Evolutionary conservation across 306 rosid genomes (phyloP), one percentile per base, ranked within the genome.

Genomic region (Sindora glabra): DNA sequence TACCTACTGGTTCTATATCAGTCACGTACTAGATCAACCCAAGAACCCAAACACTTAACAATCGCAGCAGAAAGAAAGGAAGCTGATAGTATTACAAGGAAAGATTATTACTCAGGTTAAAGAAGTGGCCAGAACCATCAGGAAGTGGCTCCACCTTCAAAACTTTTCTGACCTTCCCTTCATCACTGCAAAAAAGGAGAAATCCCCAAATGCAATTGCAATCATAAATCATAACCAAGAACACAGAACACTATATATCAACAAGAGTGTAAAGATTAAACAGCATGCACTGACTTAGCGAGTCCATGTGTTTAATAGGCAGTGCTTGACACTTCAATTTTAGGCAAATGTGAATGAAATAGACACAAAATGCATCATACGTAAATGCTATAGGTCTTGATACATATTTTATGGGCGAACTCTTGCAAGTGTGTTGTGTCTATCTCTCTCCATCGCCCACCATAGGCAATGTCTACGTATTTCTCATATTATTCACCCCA

Each of bases 61-160:
- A 44, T 25, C 36, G 34, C 23, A 65, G 22, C 30, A 27, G 70
- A 42, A 56, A 24, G 23, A 18, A 65, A 33, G 10, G 22, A 29
- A 29, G 46, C 34, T 45, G 46, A 37, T n/a, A 36, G 67, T 22
- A 64, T 54, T 11, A 47, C 49, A 56, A 56, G 42, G 65, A 65
- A 71, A 64, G 69, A 58, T 62, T 18, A 73, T 88, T 86, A 91
- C 98, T 79, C 33, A 91, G 84, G 77, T 91, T 88, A 76, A 91
- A 91, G 73, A 83, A 83, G 80, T 74, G 91, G 48, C 98, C 98
- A 59, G 96, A 88, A 69, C 95, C 89, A 54, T 91, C 98, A 0
- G 91, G 89, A 62, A 88, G 82, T 67, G 98, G 95, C 77, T 91
- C 98, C 71, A 91, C 78, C 82, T 86, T 91, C 71, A 91, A 78